Evolutionary conservation across 345 rosid genomes (phyloP).

Genomic region (Eucalyptus dawsonii): DNA sequence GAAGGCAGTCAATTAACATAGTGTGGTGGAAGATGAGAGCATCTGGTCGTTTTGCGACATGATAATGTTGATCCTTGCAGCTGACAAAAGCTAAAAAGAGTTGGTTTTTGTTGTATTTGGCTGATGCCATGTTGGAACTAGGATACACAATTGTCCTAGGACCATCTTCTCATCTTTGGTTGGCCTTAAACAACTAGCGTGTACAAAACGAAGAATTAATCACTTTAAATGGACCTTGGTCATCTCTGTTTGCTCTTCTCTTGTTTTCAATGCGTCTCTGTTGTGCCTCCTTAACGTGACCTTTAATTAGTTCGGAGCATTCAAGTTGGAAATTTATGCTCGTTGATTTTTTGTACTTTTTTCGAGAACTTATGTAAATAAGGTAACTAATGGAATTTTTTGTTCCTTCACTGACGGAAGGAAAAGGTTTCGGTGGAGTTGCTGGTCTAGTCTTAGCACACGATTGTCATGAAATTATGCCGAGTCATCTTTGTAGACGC

Average conservation of each 20-base stretch:
- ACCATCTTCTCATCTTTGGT: not conserved
- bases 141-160: not conserved
- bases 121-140: not conserved
- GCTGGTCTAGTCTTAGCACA: not conserved
- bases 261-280: not conserved
- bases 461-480: not conserved
- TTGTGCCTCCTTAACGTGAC: not conserved
- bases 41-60: not conserved
- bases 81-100: not conserved
- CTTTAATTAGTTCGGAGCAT: not conserved
- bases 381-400: not conserved
- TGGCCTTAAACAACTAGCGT: not conserved
- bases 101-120: not conserved
- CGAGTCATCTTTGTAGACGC: not conserved
- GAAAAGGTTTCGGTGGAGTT: not conserved
- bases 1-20: not conserved
- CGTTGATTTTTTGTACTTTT: not conserved
- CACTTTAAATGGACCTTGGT: not conserved
- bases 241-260: not conserved
- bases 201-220: not conserved
- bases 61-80: not conserved
- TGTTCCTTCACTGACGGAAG: not conserved
- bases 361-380: not conserved
- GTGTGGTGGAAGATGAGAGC: not conserved
- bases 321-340: not conserved